These are phyloP conservation scores for Pseudopediastrum boryanum DNA, from an alignment of 139 green algal species.

Conservation along the genomic window DNA sequence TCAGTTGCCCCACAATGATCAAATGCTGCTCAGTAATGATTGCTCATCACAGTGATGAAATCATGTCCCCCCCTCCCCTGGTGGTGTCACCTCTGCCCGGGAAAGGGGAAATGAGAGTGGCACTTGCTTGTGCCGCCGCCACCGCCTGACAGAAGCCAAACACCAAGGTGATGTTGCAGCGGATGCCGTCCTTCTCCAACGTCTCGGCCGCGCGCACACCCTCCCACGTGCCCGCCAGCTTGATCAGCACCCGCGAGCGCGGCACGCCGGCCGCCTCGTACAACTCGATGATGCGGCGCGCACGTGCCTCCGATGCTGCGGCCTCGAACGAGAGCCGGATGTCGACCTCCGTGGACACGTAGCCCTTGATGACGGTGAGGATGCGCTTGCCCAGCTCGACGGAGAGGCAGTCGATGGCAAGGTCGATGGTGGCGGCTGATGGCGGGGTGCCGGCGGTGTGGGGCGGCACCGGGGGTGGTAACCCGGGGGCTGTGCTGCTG, in stretches of 20 bases:
- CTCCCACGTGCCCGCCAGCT: slow-evolving; percentile 63
- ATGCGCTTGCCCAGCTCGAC: slow-evolving; percentile 54
- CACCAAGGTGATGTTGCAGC: slow-evolving; percentile 63
- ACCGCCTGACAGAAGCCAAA: slow-evolving; percentile 53
- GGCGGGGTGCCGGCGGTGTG: slow-evolving; percentile 7
- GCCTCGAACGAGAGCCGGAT: slow-evolving; percentile 50
- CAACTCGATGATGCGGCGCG: slow-evolving; percentile 50
- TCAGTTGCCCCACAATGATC: too few relatives aligned
- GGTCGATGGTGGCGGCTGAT: slow-evolving; percentile 35
- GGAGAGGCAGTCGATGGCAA: slow-evolving; percentile 56
- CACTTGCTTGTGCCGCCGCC: slow-evolving; percentile 39
- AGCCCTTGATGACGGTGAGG: slow-evolving; percentile 45
- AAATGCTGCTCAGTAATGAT: too few relatives aligned
- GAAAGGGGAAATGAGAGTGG: slow-evolving; percentile 57
- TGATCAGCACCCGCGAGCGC: slow-evolving; percentile 49
- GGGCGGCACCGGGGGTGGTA: slow-evolving; percentile 7
- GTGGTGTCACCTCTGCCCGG: slow-evolving; percentile 28
- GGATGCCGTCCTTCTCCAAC: slow-evolving; percentile 49
- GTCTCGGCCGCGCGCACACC: slow-evolving; percentile 42
- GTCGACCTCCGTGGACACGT: slow-evolving; percentile 61
- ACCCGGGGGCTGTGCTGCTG: neutral
- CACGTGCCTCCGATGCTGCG: slow-evolving; percentile 36
- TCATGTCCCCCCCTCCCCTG: neutral
- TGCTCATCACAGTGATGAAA: too few relatives aligned
- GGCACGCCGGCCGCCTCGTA: slow-evolving; percentile 52